Base-by-base conservation (phyloP, 2,329 filamentous ascomycete genomes). In the Beauveria medogensis region DNA sequence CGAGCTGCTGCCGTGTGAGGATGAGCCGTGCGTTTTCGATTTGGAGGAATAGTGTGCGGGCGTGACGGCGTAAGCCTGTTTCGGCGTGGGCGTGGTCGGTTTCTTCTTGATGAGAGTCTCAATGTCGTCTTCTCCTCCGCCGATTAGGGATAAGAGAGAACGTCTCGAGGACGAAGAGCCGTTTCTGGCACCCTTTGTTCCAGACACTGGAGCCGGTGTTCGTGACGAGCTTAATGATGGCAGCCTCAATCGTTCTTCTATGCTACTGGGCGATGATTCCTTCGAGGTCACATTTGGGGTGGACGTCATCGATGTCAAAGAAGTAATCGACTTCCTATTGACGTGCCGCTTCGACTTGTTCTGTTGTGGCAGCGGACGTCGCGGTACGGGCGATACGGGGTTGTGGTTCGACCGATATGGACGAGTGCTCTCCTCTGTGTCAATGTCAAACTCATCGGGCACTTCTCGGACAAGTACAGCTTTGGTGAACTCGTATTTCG, bases 141-240 rank as follows among this genome's bases (percentile, higher is more conserved):
- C 47, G 10, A 59, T 20, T 14, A 62, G 56, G 6, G 61, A 62
- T 10, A 62, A 37, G 6, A 62, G 55, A 16, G 61, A 62, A n/a
- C 56, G 55, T 6, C 61, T 55, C 10, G 48, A 52, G 16, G 60
- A 58, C 12, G 55, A 59, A n/a, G 44, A 44, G 20, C 20, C 28
- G 24, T 52, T 43, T 22, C 52, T 62, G 30, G 26, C 30, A 44
- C 22, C 30, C 22, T 43, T 26, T 24, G 50, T 22, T 50, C 34
- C 43, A 3, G 44, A 46, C 12, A 18, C 59, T 3, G 37, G 46
- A 20, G 30, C 50, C 16, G 46, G 9, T 37, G 57, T 30, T 8
- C 22, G 40, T n/a, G 57, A 54, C 12, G 41, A 37, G 48, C 48
- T 40, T 4, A 41, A 54, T 20, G 57, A 47, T 28, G 26, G 22